Evolutionary conservation across 352 stramenopile genomes (phyloP).

Genomic region (Phytopythium helicoides): DNA sequence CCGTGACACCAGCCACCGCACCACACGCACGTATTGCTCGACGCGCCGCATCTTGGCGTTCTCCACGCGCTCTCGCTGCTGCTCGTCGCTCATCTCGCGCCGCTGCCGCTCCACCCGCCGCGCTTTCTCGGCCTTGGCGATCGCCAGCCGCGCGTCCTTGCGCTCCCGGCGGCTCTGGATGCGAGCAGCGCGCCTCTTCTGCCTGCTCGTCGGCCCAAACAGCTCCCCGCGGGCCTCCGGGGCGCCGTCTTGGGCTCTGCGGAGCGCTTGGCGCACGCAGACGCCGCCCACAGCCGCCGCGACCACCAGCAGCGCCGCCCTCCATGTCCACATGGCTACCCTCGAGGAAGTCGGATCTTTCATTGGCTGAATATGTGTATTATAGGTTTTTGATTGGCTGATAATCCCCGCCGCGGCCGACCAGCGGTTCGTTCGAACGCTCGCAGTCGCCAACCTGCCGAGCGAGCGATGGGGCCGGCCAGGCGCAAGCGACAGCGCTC

Average conservation of each 20-base stretch:
- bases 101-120: constrained; percentile 3
- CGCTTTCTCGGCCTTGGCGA: constrained; percentile 23
- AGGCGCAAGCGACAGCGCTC: constrained; percentile 39
- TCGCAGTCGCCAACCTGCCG: constrained; percentile 8
- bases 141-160: constrained; percentile 25
- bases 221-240: too few relatives aligned
- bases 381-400: constrained; percentile 11
- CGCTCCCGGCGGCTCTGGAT: constrained; percentile 24
- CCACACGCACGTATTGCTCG: constrained; percentile 66
- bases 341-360: constrained; percentile 5
- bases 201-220: constrained; percentile 6
- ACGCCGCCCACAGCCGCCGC: neutral
- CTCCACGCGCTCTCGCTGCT: constrained; percentile 50
- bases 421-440: constrained; percentile 20
- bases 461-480: constrained; percentile 4
- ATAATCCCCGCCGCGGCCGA: too few relatives aligned
- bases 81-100: constrained; percentile 31
- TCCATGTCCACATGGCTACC: constrained; percentile 10
- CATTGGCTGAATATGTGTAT: neutral
- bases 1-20: neutral
- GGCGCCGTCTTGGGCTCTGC: too few relatives aligned
- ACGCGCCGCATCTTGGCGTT: constrained; percentile 68
- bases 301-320: constrained; percentile 6
- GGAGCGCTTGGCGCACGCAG: too few relatives aligned
- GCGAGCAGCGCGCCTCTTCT: constrained; percentile 11